Evolutionary conservation across 2,329 filamentous ascomycete genomes (phyloP).

Genomic region (Sclerotinia minor): DNA sequence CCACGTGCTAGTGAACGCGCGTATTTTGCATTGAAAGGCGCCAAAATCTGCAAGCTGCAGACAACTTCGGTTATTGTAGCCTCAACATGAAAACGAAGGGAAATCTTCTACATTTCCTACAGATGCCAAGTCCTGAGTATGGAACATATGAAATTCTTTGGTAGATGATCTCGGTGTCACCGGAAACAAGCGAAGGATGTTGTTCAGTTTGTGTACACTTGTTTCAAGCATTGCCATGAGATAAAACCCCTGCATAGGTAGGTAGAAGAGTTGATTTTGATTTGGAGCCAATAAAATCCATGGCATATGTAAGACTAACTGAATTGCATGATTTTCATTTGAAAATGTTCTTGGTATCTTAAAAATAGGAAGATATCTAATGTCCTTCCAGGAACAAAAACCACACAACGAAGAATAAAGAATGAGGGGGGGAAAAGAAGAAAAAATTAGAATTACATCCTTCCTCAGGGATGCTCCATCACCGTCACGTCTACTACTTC

Average conservation of each 20-base stretch:
- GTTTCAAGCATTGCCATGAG: not conserved
- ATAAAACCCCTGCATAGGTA: not conserved
- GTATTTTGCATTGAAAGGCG: not conserved
- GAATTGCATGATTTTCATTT: not conserved
- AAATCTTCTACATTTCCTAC: not conserved
- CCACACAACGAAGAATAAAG: not conserved
- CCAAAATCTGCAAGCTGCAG: not conserved
- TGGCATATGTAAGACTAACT: not conserved
- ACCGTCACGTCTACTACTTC: constrained; percentile 5
- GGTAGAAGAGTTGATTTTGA: not conserved
- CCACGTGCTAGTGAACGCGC: not conserved
- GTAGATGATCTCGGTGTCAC: not conserved
- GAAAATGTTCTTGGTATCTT: not conserved
- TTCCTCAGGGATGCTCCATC: constrained; percentile 19
- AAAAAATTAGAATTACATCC: constrained; percentile 1
- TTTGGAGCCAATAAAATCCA: not conserved
- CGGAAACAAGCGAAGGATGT: not conserved
- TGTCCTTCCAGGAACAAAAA: not conserved
- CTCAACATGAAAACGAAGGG: not conserved
- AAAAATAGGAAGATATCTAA: not conserved
- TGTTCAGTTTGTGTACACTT: too few species aligned
- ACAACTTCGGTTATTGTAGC: not conserved
- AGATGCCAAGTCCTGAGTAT: not conserved
- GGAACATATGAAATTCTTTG: not conserved
- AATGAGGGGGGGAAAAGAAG: not conserved